Evolutionary conservation across 2,329 filamentous ascomycete species (phyloP), one percentile per base, ranked within the genome.

Genomic region (Aspergillus aculeatinus): DNA sequence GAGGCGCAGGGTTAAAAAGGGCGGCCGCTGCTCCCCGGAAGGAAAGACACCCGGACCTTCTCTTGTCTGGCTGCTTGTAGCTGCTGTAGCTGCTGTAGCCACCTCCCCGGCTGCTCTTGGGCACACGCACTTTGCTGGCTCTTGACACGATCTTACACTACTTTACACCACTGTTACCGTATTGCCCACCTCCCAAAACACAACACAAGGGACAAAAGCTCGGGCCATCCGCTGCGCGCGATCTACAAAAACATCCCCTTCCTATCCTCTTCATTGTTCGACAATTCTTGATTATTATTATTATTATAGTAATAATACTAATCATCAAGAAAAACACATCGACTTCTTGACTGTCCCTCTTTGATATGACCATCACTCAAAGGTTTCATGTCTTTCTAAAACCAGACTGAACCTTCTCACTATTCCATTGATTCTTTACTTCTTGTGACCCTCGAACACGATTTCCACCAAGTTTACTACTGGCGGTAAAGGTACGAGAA

Each of bases 1-100:
- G 58, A 44, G 33, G 64, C 65, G 65, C 68, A 70, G 68, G 69
- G 69, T 75, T 76, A 76, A 76, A 74, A 75, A 71, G 73, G 73
- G 67, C 67, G 59, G 61, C 65, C 62, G 65, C 69, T 62, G 59
- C 61, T 61, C 58, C 57, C 57, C 60, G 61, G 59, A 67, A 60
- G 55, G 57, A 63, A 63, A 61, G 53, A 50, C 59, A 31, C 53
- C 60, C 60, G 51, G 60, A 56, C 60, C 55, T 60, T 66, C 60
- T 58, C 42, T 63, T 63, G 51, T 62, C 50, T 60, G 60, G 58
- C 59, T 61, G 42, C 48, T 65, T 29, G 27, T 29, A 29, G 27
- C 27, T 29, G 27, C 27, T 27, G 23, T 23, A 23, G 23, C 23
- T 23, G 23, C 23, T 29, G 51, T 51, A 52, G 62, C 58, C 65